Evolutionary conservation across 148 eudicot species (phyloP), one percentile per base, ranked within the genome.

Genomic region (Camellia japonica): DNA sequence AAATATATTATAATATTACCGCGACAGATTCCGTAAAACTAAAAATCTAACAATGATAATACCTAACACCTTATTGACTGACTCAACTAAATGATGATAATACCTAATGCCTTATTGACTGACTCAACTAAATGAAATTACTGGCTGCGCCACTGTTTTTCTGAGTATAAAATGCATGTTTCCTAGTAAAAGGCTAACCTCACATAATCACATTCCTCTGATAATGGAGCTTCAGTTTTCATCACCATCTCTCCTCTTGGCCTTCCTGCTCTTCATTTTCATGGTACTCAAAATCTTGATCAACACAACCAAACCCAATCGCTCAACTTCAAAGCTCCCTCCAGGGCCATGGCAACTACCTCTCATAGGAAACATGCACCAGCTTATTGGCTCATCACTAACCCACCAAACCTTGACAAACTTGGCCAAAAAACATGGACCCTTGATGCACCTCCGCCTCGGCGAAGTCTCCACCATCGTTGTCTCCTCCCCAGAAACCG

Each of bases 321-420:
- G 63, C 10, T 47, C 71, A 49, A 38, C 77, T 23, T 49, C 51
- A 23, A 67, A 65, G 46, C 82, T 79, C 18, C 85, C 83, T 38
- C 88, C 83, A 9, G 85, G 85, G 55, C 85, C 85, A 16, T 12
- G 62, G 62, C 76, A 82, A 76, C 77, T 85, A 55, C 88, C 79
- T 16, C 8, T 85, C 42, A 80, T 85, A 3, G 88, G 85, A 47
- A 85, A 78, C 55, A 13, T 82, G 6, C 83, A 80, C 79, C 80
- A 80, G 49, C 72, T 85, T 16, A 56, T 55, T 23, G 72, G 88
- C 44, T 77, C 85, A 0, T 46, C 77, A 54, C 81, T 30, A 30
- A 30, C 85, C 4, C 88, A 85, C 41, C 83, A 66, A 20, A 65
- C 74, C 13, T 65, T 85, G 0, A 78, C 64, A 43, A 23, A 70